Evolutionary conservation across 345 rosid species (phyloP), one percentile per base, ranked within the genome.

Genomic region (Aethionema arabicum): DNA sequence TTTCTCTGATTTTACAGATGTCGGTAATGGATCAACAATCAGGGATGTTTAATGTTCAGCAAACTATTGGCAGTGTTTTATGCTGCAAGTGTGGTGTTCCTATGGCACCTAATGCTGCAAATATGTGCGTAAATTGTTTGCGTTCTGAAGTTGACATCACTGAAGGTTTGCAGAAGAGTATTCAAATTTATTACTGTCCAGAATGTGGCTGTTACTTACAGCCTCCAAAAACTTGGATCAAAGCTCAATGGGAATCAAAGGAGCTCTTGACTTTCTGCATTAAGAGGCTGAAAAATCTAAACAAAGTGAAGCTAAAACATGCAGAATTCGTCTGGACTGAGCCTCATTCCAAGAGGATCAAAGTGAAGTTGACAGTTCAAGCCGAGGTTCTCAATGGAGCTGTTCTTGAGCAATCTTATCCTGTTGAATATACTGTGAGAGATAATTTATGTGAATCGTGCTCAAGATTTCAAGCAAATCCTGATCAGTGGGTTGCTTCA

Each of bases 21-120:
- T 53, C 70, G 48, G 69, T 59, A 1, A 83, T 83, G 85, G 82
- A 62, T n/a, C 63, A 59, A 45, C 76, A 75, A 32, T 9, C 79
- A 39, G 77, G 80, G 30, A 83, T 83, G 86, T 83, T 83, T 31
- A 71, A 54, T 50, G 81, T 81, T 59, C 79, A 56, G 7, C 84
- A 77, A 60, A 79, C 89, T 27, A 45, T 70, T 7, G 86, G 86
- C 1, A 79, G 73, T 9, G 80, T 83, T 3, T 44, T 76, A 42
- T 83, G 86, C 31, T 81, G 89, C 66, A 81, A 81, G 40, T 84
- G 86, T 14, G 90, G 90, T 59, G 68, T 84, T 42, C 74, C 65
- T 0, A 82, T 84, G 82, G 75, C 68, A 9, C 85, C 85, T 10
- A 84, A 82, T 53, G 76, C 80, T 42, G 85, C 85, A 1, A 84